A percentile compares a stretch with the other conserved stretches of the same genome.
These are phyloP conservation scores for Globisporangium okanoganense DNA, from an alignment of 352 stramenopile genomes.

Conservation along the genomic window DNA sequence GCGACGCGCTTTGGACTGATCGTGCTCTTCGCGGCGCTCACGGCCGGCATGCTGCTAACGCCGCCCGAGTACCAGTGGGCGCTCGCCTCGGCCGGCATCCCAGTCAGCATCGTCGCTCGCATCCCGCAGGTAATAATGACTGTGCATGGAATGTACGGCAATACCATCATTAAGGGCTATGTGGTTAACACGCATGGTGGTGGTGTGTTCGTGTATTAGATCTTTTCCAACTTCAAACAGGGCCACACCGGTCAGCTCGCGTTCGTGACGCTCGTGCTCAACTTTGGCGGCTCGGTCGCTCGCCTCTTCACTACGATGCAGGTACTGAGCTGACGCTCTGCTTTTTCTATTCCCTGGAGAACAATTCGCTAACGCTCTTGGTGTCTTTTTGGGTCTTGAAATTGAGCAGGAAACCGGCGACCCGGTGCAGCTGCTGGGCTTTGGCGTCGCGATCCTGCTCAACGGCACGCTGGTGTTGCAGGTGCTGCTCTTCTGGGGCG, in stretches of 20 bases:
- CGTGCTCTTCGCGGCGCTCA: constrained; percentile 44
- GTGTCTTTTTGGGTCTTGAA: no score
- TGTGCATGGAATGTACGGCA: not conserved
- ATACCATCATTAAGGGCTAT: no score
- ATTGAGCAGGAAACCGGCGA: constrained; percentile 64
- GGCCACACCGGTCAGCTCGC: constrained; percentile 87
- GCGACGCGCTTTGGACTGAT: constrained; percentile 44
- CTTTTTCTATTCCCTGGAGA: not conserved
- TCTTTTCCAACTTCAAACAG: constrained; percentile 87
- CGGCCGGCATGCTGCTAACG: constrained; percentile 53
- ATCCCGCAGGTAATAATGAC: constrained; percentile 58
- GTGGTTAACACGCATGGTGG: not conserved
- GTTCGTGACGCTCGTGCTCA: constrained; percentile 82
- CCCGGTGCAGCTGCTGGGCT: constrained; percentile 61
- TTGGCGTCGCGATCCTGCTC: constrained; percentile 67
- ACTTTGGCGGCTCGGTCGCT: constrained; percentile 74
- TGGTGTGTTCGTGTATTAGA: constrained; percentile 45
- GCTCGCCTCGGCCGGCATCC: constrained; percentile 67
- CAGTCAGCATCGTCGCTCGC: constrained; percentile 73
- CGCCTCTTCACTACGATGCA: constrained; percentile 87
- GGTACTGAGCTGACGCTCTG: constrained; percentile 14
- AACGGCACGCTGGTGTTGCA: constrained; percentile 80
- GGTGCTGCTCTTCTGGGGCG: constrained; percentile 77
- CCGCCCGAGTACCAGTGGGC: constrained; percentile 74
- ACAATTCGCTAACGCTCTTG: not conserved